Evolutionary conservation across 2,329 filamentous ascomycete species (phyloP).

Genomic region (Didymosphaeria variabile): DNA sequence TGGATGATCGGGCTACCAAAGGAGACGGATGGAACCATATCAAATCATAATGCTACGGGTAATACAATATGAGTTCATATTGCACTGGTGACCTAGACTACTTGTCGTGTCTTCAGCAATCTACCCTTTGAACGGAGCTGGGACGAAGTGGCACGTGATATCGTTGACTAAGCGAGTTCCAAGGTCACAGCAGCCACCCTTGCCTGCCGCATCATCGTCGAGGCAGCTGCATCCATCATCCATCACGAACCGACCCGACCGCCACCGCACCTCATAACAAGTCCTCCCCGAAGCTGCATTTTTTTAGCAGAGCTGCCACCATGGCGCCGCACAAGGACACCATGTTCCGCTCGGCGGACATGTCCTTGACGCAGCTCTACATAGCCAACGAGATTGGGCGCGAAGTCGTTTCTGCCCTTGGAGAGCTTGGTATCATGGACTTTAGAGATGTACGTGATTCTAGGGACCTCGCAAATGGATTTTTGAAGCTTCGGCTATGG

Average conservation of each 20-base stretch:
- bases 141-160: conserved; percentile 2
- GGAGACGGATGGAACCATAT: too few relatives aligned
- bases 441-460: conserved; percentile 85
- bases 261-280: conserved; percentile 36
- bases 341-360: conserved; percentile 99
- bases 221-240: conserved; percentile 42
- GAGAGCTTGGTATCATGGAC: conserved; percentile 94
- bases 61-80: too few relatives aligned
- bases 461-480: neutral
- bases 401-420: conserved; percentile 95
- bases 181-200: conserved; percentile 4
- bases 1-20: too few relatives aligned
- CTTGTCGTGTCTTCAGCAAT: neutral
- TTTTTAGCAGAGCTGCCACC: conserved; percentile 48
- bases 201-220: conserved; percentile 33
- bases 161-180: conserved; percentile 13
- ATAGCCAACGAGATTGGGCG: conserved; percentile 98
- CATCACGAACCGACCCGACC: conserved; percentile 32
- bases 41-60: too few relatives aligned
- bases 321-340: conserved; percentile 79
- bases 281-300: conserved; percentile 29
- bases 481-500: conserved; percentile 29
- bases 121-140: neutral
- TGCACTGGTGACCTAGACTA: neutral
- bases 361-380: conserved; percentile 99